Evolutionary conservation across 1,139 yeast species (phyloP).

Genomic region (Yamadazyma songkhlaensis): DNA sequence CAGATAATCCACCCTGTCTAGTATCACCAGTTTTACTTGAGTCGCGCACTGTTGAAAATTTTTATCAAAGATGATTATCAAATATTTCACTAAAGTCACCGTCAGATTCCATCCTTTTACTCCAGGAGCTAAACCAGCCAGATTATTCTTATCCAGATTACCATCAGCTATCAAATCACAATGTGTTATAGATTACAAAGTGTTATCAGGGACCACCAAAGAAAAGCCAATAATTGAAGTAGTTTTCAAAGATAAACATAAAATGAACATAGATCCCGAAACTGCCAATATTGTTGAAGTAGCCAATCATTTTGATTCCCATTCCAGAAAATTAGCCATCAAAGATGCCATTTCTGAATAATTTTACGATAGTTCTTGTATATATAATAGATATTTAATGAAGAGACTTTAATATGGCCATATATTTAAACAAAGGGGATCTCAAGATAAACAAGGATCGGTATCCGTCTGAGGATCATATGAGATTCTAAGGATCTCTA

Average conservation of each 20-base stretch:
- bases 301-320: constrained; percentile 57
- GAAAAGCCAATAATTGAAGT: constrained; percentile 65
- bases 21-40: too few species aligned
- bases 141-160: constrained; percentile 74
- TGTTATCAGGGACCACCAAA: constrained; percentile 43
- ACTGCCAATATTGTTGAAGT: constrained; percentile 51
- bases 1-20: too few species aligned
- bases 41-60: constrained; percentile 3
- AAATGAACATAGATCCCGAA: constrained; percentile 66
- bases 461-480: too few species aligned
- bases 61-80: constrained; percentile 64
- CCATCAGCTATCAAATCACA: constrained; percentile 64
- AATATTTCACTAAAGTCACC: constrained; percentile 73
- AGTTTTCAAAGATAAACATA: constrained; percentile 77
- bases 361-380: constrained; percentile 9
- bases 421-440: too few species aligned
- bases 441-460: too few species aligned
- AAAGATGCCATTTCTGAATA: constrained; percentile 53
- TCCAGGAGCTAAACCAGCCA: constrained; percentile 73
- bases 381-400: constrained; percentile 4
- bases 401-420: too few species aligned
- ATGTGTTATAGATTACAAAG: constrained; percentile 53
- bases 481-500: too few species aligned
- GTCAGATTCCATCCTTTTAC: constrained; percentile 80
- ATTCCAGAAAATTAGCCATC: constrained; percentile 66